Evolutionary conservation across 352 stramenopile species (phyloP).

Genomic region (Phytophthora crassamura): DNA sequence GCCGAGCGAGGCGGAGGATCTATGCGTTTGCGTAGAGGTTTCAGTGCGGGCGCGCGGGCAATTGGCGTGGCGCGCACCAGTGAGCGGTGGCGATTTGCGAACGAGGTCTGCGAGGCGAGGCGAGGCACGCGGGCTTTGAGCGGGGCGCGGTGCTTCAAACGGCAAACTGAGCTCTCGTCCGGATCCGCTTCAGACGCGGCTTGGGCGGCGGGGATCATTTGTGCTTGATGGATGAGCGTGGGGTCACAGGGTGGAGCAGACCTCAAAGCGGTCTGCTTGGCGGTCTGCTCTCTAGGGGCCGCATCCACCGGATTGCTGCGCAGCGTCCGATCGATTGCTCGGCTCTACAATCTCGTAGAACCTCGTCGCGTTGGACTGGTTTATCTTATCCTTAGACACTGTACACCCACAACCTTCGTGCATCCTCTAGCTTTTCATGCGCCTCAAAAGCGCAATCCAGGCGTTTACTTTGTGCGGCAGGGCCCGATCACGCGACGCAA

Average conservation of each 20-base stretch:
- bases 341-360: neutral
- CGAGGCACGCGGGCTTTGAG: slow-evolving; percentile 13
- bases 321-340: neutral
- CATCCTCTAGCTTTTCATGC: slow-evolving; percentile 1
- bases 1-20: slow-evolving; percentile 15
- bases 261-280: slow-evolving; percentile 3
- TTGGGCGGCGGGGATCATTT: slow-evolving; percentile 1
- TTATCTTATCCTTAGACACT: neutral
- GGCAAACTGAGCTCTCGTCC: slow-evolving; percentile 6
- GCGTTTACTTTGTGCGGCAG: slow-evolving; percentile 14
- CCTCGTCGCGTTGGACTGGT: neutral
- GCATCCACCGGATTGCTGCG: too few relatives aligned
- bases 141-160: neutral
- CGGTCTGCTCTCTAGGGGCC: too few relatives aligned
- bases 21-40: slow-evolving; percentile 20
- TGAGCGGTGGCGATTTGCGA: neutral
- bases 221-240: slow-evolving; percentile 8
- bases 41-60: slow-evolving; percentile 1
- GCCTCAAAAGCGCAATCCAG: slow-evolving; percentile 21
- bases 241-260: neutral
- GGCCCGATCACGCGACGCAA: slow-evolving; percentile 12
- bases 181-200: neutral
- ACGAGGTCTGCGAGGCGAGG: neutral
- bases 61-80: slow-evolving; percentile 20
- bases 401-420: slow-evolving; percentile 11